These are phyloP conservation scores for Stephanodiscus triporus DNA, from an alignment of 108 stramenopile species.

Conservation along the genomic window DNA sequence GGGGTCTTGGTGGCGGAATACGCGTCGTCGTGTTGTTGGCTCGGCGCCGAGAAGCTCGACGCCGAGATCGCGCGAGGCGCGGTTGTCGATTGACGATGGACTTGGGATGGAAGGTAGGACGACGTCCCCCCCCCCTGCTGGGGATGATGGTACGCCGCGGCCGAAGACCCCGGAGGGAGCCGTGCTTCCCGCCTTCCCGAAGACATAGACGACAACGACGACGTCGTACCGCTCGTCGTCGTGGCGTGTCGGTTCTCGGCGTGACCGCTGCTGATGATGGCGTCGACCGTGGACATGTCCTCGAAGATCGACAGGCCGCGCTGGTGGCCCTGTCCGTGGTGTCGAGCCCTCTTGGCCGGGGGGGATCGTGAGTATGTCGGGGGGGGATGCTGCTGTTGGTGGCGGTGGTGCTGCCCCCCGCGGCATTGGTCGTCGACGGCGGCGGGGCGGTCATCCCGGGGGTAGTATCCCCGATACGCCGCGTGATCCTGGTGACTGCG, in stretches of 20 bases:
- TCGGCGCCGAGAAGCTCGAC: not conserved
- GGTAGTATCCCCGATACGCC: not conserved
- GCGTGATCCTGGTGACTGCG: not conserved
- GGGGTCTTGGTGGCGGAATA: constrained; percentile 27
- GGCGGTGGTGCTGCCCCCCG: not conserved
- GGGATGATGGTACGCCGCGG: not conserved
- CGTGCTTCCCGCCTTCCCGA: not conserved
- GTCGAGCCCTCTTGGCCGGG: constrained; percentile 12
- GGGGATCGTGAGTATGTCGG: constrained; percentile 2
- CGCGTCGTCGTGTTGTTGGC: not conserved
- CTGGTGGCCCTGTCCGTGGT: constrained; percentile 24
- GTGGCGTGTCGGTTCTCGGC: constrained; percentile 17
- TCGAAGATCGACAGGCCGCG: constrained; percentile 55
- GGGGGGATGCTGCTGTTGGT: not conserved
- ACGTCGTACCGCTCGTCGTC: not conserved
- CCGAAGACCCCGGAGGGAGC: not conserved
- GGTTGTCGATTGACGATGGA: not conserved
- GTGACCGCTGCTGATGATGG: constrained; percentile 43
- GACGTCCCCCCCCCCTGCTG: no score
- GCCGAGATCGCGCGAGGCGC: not conserved
- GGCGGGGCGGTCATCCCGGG: not conserved
- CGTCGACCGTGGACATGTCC: constrained; percentile 45
- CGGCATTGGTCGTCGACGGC: not conserved
- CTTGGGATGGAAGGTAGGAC: constrained; percentile 8
- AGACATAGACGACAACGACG: not conserved